Base-by-base conservation (phyloP, 371 early-diverging fungal species). In the Gilbertella persicaria region DNA sequence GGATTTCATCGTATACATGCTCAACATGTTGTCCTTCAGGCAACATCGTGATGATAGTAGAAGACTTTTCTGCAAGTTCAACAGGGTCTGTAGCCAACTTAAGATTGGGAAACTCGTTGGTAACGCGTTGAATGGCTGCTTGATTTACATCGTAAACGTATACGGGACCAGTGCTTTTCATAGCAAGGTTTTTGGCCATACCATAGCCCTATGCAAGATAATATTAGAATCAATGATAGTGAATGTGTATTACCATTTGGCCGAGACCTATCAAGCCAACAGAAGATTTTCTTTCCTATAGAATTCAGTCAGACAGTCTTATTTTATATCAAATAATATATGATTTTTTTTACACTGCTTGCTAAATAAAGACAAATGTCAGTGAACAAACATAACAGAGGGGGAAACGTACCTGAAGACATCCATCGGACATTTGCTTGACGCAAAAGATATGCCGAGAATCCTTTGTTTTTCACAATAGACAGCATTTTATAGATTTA, bases 251-350 rank as follows among this genome's bases (percentile, higher is more conserved):
- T 77, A 72, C 94, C 98, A 98, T 98, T 70, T 94, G 92, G 7
- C 98, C 98, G 24, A 98, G 83, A 9, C 98, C 98, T 44, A 97
- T 90, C 61, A 98, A 93, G 10, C 98, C 98, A 49, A 91, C 77
- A 2, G 84, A 62, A 48, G 75, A 61, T 47, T 59, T 69, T 37
- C 62, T 30, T 29, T 55, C 52, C 66, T 71, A 53, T 54, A 64
- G 12, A 23, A 25, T n/a, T n/a, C n/a, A n/a, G n/a, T n/a, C n/a
- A n/a, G n/a, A n/a, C n/a, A n/a, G n/a, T n/a, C n/a, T n/a, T n/a
- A n/a, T n/a, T n/a, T n/a, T n/a, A n/a, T n/a, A n/a, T n/a, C n/a
- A n/a, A n/a, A n/a, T n/a, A n/a, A n/a, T n/a, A n/a, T n/a, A n/a
- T n/a, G n/a, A n/a, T n/a, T n/a, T n/a, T n/a, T n/a, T n/a, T n/a